Conservation (phyloP, 768 basidiomycete genomes). For the Scleroderma citrinum region DNA sequence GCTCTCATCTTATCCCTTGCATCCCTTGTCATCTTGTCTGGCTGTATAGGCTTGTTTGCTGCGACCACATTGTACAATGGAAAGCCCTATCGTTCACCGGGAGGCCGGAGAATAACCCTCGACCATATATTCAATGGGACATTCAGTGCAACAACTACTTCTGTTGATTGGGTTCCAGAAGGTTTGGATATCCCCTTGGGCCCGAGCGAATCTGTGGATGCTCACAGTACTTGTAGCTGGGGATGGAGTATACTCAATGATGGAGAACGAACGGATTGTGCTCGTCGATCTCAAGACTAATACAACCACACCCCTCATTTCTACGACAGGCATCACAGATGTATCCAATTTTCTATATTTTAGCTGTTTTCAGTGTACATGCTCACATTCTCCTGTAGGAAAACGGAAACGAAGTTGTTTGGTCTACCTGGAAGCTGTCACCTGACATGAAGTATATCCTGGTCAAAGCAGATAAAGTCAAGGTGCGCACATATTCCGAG, state of each 20-base stretch:
- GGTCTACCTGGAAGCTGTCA: slow-evolving; percentile 74
- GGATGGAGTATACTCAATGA: slow-evolving; percentile 84
- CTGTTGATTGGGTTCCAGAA: slow-evolving; percentile 86
- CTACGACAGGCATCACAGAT: slow-evolving; percentile 53
- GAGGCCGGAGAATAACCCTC: slow-evolving; percentile 67
- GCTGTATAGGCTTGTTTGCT: slow-evolving; percentile 70
- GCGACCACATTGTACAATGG: slow-evolving; percentile 63
- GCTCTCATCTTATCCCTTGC: slow-evolving; percentile 58
- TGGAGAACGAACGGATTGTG: slow-evolving; percentile 57
- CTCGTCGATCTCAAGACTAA: slow-evolving; percentile 80
- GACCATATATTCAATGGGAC: slow-evolving; percentile 94
- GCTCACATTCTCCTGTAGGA: slow-evolving; percentile 36
- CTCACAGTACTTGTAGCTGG: slow-evolving; percentile 55
- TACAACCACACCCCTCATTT: slow-evolving; percentile 55
- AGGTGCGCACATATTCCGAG: slow-evolving; percentile 39
- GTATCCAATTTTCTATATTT: slow-evolving; percentile 35
- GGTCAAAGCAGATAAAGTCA: slow-evolving; percentile 65
- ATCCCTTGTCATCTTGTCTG: slow-evolving; percentile 55
- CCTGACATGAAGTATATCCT: slow-evolving; percentile 89
- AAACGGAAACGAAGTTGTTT: slow-evolving; percentile 43
- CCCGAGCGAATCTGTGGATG: background rate
- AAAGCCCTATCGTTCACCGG: slow-evolving; percentile 43
- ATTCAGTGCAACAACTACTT: slow-evolving; percentile 44
- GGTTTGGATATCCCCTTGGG: slow-evolving; percentile 44
- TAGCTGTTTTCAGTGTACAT: background rate